These are phyloP conservation scores for Adenanthera pavonina DNA, from an alignment of 306 rosid species.

Conservation along the genomic window DNA sequence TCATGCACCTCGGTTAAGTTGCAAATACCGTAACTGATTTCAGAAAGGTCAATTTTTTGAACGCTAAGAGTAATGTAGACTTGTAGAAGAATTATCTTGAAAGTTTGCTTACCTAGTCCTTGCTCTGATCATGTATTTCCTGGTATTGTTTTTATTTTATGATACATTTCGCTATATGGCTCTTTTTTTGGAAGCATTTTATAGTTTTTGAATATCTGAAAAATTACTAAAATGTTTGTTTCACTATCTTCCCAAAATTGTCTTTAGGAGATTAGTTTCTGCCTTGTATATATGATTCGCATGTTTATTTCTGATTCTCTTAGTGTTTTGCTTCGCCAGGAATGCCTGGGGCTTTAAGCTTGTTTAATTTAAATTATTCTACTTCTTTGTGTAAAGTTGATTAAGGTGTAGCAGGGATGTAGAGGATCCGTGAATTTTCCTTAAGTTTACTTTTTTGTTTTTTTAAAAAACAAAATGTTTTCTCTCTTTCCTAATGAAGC, in stretches of 20 bases:
- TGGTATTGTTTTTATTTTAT: neutral
- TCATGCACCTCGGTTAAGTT: neutral
- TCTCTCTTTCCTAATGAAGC: neutral
- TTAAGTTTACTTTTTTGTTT: neutral
- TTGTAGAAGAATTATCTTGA: neutral
- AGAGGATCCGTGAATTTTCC: neutral
- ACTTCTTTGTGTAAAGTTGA: neutral
- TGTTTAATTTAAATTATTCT: neutral
- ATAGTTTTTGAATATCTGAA: neutral
- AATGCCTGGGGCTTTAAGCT: neutral
- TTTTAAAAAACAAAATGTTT: no score
- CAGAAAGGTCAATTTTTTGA: conserved; percentile 1
- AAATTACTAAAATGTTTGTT: neutral
- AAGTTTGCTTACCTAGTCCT: neutral
- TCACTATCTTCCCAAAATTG: neutral
- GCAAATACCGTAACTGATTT: conserved; percentile 8
- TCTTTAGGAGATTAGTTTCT: neutral
- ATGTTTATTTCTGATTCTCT: neutral
- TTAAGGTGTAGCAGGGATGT: neutral
- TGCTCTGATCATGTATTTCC: neutral
- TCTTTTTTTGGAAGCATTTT: neutral
- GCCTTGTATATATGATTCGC: neutral
- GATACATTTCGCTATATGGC: neutral
- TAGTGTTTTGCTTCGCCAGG: neutral
- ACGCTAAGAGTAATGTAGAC: conserved; percentile 9